phyloP scores from a whole-genome alignment of 2,329 filamentous ascomycete species.

The Blastomyces emzantsi region DNA sequence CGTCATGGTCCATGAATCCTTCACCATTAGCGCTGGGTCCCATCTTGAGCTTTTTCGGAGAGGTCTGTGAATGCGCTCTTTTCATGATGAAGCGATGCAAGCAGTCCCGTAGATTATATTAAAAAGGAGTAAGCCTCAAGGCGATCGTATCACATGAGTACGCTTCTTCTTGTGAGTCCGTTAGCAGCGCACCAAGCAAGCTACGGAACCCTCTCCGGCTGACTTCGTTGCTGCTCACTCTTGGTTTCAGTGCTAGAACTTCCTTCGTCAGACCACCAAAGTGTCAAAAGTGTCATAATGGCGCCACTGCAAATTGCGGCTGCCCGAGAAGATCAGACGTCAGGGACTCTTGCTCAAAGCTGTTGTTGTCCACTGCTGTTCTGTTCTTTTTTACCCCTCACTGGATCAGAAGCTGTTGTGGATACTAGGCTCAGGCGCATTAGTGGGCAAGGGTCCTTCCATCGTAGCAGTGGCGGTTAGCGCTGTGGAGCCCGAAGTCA shows the following conservation, averaged over 20 bases:
- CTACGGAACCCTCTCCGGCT: not conserved
- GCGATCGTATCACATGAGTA: not conserved
- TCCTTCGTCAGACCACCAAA: not conserved
- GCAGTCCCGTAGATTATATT: not conserved
- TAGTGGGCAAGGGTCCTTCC: not conserved
- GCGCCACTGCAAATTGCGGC: not conserved
- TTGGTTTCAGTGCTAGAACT: not conserved
- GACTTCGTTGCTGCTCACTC: not conserved
- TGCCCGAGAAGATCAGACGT: not conserved
- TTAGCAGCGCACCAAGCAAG: not conserved
- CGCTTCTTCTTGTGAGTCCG: too few species aligned
- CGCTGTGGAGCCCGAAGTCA: not conserved
- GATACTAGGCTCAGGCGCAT: not conserved
- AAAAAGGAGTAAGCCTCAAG: not conserved
- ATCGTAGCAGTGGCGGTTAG: not conserved
- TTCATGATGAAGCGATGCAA: conserved; percentile 14
- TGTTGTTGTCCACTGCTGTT: not conserved
- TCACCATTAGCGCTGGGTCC: conserved; percentile 23
- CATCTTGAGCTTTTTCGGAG: conserved; percentile 19
- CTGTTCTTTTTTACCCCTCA: not conserved
- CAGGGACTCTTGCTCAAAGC: too few species aligned
- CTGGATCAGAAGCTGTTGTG: not conserved
- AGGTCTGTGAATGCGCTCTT: conserved; percentile 14
- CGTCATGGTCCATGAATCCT: conserved; percentile 19
- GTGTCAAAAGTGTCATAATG: not conserved